Evolutionary conservation across 2,329 filamentous ascomycete genomes (phyloP), one percentile per base, ranked within the genome.

Genomic region (Apiospora kogelbergensis): DNA sequence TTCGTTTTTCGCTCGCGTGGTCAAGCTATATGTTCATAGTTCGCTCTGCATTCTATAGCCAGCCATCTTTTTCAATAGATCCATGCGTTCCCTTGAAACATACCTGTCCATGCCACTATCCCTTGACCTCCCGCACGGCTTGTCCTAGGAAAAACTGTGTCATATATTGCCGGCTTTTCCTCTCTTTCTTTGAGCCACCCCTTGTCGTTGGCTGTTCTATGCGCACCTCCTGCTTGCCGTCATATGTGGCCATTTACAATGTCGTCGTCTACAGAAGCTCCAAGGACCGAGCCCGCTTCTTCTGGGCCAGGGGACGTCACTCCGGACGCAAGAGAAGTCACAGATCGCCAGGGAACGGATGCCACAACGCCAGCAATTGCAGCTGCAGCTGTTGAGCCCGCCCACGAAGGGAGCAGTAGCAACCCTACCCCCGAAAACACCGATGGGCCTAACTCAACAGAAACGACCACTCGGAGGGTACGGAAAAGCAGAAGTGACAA

Each of bases 11-110:
- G 24, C 26, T 60, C 53, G 20, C 9, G 20, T 60, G 53, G 53
- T 3, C 53, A 30, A 60, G 53, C 53, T 60, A 60, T 60, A 60
- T 60, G 53, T 37, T 37, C 26, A 60, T 60, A 60, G 53, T 22
- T 37, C 26, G 33, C 26, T 60, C 30, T 60, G 4, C 30, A 37
- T 60, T 60, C 53, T 60, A n/a, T 60, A 60, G 53, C 30, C 17
- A 60, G 53, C 20, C 53, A 60, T 60, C 53, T 30, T 60, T 60
- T 60, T n/a, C 53, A 60, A 60, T 37, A 60, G 53, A 60, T 60
- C 53, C 53, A 60, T 60, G 53, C 53, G 10, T 22, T 60, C 20
- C 53, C 53, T 60, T 60, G 53, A 60, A 30, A 60, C 53, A 60
- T n/a, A 60, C 15, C 53, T 60, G 53, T 17, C 53, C 53, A 37